Percentiles rank a stretch among this genome's conserved stretches.
Evolutionary conservation across 148 eudicot species (phyloP).

Genomic region (Cornus florida): DNA sequence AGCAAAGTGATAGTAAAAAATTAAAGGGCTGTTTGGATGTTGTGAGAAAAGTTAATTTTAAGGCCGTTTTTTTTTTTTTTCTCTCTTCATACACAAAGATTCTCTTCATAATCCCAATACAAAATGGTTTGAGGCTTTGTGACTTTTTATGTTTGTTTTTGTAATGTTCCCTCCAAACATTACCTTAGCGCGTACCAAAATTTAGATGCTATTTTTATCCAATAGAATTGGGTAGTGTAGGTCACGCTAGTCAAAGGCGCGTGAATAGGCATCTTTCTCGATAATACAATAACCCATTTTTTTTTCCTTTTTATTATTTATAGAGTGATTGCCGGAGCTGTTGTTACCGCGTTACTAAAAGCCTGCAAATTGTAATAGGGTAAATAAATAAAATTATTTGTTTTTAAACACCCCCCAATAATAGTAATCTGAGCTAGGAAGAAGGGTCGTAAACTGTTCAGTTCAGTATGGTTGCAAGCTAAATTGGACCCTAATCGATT

Average conservation of each 20-base stretch:
- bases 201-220: not conserved
- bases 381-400: too few relatives aligned
- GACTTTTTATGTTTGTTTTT: not conserved
- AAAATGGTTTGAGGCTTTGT: not conserved
- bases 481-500: too few relatives aligned
- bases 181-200: not conserved
- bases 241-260: not conserved
- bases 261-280: not conserved
- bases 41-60: not conserved
- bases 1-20: not conserved
- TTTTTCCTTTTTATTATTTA: too few relatives aligned
- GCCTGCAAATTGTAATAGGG: not conserved
- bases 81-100: constrained; percentile 1
- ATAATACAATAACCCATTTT: too few relatives aligned
- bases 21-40: constrained; percentile 5
- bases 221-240: not conserved
- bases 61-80: not conserved
- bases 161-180: not conserved
- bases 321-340: not conserved
- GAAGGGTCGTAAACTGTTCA: too few relatives aligned
- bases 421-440: too few relatives aligned
- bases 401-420: too few relatives aligned
- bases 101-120: not conserved
- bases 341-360: too few relatives aligned
- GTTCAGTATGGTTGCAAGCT: too few relatives aligned